These are phyloP conservation scores for Pythium angustatum DNA, from an alignment of 352 stramenopile genomes.

Conservation along the genomic window DNA sequence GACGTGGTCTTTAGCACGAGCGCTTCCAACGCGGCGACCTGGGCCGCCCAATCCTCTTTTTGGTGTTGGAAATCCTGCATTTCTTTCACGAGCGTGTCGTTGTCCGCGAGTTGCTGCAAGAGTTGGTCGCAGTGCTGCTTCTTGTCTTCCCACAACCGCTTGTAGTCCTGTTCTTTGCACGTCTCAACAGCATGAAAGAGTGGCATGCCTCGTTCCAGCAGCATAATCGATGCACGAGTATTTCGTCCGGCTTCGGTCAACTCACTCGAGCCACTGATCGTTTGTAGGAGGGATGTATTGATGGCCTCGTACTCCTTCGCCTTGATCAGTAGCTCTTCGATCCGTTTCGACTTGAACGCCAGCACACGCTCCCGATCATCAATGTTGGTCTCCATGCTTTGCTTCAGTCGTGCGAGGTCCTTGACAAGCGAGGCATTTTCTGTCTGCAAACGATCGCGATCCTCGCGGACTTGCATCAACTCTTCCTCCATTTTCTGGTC, in stretches of 20 bases:
- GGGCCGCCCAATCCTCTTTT: slow-evolving; percentile 35
- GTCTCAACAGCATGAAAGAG: slow-evolving; percentile 58
- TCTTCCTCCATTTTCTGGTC: slow-evolving; percentile 72
- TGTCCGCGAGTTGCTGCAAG: slow-evolving; percentile 31
- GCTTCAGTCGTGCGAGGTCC: slow-evolving; percentile 46
- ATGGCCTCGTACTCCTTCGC: slow-evolving; percentile 50
- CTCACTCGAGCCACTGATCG: slow-evolving; percentile 35
- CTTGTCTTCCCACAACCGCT: slow-evolving; percentile 48
- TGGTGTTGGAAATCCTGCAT: slow-evolving; percentile 39
- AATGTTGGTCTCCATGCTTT: slow-evolving; percentile 51
- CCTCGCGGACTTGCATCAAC: slow-evolving; percentile 40
- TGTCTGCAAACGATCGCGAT: slow-evolving; percentile 41
- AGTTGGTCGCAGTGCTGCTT: slow-evolving; percentile 38
- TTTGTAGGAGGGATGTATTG: slow-evolving; percentile 51
- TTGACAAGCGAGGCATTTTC: slow-evolving; percentile 36
- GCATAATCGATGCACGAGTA: slow-evolving; percentile 38
- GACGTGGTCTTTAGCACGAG: slow-evolving; percentile 27
- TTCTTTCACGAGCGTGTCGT: slow-evolving; percentile 38
- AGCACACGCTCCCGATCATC: slow-evolving; percentile 69
- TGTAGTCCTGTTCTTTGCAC: slow-evolving; percentile 63
- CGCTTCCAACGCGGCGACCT: slow-evolving; percentile 37
- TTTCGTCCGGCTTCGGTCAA: slow-evolving; percentile 24
- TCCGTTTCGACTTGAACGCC: slow-evolving; percentile 64
- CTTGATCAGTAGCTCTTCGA: slow-evolving; percentile 60
- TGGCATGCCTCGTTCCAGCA: slow-evolving; percentile 40